Evolutionary conservation across 176 grass and related monocot species (phyloP).

Genomic region (Melocanna baccifera): DNA sequence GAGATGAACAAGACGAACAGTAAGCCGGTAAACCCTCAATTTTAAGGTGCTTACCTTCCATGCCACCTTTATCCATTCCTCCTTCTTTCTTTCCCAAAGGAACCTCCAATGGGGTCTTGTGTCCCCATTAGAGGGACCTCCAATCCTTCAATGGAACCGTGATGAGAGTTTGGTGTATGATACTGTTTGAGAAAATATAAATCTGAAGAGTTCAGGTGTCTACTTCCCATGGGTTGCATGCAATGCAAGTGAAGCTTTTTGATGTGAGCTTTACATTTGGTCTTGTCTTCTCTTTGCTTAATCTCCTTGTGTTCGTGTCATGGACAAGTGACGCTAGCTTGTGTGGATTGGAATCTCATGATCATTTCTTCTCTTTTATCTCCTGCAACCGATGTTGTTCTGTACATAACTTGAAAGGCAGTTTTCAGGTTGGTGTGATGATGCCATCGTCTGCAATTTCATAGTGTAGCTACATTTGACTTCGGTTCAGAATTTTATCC

Average conservation of each 20-base stretch:
- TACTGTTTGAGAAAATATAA: background rate
- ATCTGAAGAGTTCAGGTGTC: constrained; percentile 20
- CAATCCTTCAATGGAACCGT: background rate
- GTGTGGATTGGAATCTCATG: constrained; percentile 27
- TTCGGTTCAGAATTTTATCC: background rate
- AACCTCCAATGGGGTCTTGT: no score
- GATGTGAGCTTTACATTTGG: background rate
- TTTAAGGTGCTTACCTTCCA: constrained; percentile 25
- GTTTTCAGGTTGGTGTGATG: background rate
- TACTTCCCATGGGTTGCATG: constrained; percentile 35
- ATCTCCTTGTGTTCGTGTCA: background rate
- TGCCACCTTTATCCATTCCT: background rate
- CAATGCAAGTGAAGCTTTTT: constrained; percentile 34
- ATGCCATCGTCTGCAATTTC: background rate
- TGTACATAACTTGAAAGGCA: constrained; percentile 33
- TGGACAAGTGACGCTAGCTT: background rate
- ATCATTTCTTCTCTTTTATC: background rate
- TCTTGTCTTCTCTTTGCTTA: background rate
- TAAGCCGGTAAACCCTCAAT: constrained; percentile 25
- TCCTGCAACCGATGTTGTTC: background rate
- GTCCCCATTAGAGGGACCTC: constrained; percentile 18
- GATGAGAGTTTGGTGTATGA: background rate
- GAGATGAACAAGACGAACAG: background rate
- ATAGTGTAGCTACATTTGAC: background rate
- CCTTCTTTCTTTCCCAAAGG: background rate